A percentile compares a stretch with the other conserved stretches of the same genome.
Conservation (phyloP, 2,329 filamentous ascomycete species). For the Colletotrichum musicola region DNA sequence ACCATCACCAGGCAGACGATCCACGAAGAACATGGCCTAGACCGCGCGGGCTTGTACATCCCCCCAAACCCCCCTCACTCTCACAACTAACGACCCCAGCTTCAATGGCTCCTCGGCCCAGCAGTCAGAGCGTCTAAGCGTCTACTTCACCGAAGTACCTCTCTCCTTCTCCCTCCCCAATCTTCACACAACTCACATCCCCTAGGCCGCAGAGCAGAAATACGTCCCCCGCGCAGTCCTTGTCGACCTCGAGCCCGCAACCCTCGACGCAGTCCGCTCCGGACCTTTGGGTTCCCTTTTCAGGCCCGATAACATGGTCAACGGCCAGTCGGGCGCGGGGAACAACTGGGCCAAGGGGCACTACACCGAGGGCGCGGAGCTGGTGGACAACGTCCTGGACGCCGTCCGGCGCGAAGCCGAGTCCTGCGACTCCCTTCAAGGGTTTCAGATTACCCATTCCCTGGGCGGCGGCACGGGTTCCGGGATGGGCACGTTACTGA, state of each 20-base stretch:
- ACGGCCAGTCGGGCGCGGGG: slow-evolving; percentile 98
- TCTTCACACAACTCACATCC: neutral
- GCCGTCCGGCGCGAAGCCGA: slow-evolving; percentile 99
- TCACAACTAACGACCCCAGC: slow-evolving; percentile 56
- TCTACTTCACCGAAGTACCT: slow-evolving; percentile 89
- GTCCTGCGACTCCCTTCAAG: slow-evolving; percentile 98
- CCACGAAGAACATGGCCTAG: slow-evolving; percentile 93
- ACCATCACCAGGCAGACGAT: slow-evolving; percentile 75
- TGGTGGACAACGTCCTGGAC: slow-evolving; percentile 97
- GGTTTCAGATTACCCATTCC: slow-evolving; percentile 99
- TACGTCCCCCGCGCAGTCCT: slow-evolving; percentile 99
- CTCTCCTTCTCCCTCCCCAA: slow-evolving; percentile 39
- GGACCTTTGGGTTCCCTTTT: slow-evolving; percentile 99
- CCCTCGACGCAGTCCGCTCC: slow-evolving; percentile 98
- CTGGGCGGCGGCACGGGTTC: slow-evolving; percentile 99
- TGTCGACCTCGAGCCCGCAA: slow-evolving; percentile 98
- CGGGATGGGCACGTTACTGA: slow-evolving; percentile 99
- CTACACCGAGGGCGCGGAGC: slow-evolving; percentile 99
- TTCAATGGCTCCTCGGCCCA: slow-evolving; percentile 98
- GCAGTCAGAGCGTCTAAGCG: slow-evolving; percentile 99
- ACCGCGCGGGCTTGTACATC: slow-evolving; percentile 87
- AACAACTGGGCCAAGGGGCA: slow-evolving; percentile 99
- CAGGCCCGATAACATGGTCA: slow-evolving; percentile 99
- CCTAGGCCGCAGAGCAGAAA: slow-evolving; percentile 93
- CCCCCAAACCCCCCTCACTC: neutral